phyloP scores from a whole-genome alignment of 805 yeast species.

The Blastobotrys terrestris region DNA sequence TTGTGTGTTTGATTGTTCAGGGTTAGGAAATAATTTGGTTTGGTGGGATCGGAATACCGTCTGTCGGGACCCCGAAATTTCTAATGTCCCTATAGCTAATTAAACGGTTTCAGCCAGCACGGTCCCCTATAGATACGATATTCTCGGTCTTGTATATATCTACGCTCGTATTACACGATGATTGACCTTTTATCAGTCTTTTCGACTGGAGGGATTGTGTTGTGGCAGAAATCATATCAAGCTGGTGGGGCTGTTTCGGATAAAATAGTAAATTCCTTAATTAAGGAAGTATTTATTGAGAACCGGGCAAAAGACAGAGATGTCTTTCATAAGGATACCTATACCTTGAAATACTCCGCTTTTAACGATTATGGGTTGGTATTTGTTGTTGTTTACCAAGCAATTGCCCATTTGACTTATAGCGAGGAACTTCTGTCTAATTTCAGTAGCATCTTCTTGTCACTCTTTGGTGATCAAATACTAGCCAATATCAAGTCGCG shows the following conservation, averaged over 20 bases:
- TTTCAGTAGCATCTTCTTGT: constrained; percentile 28
- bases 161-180: background rate
- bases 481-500: constrained; percentile 11
- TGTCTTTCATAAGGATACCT: constrained; percentile 33
- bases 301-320: constrained; percentile 23
- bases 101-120: too few species aligned
- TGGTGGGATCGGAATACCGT: background rate
- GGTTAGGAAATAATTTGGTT: too few species aligned
- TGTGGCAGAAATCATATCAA: constrained; percentile 40
- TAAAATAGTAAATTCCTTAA: constrained; percentile 40
- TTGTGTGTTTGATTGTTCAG: background rate
- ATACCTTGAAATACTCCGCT: constrained; percentile 42
- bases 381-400: constrained; percentile 31
- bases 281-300: constrained; percentile 44
- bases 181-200: constrained; percentile 44
- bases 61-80: background rate
- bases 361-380: constrained; percentile 40
- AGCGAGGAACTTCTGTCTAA: constrained; percentile 30
- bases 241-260: constrained; percentile 31
- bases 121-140: background rate
- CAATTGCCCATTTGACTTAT: constrained; percentile 30
- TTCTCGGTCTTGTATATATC: background rate
- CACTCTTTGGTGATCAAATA: constrained; percentile 22
- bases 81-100: too few species aligned
- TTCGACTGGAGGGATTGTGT: constrained; percentile 47